These are phyloP conservation scores for Coemansia guatemalensis DNA, from an alignment of 192 early-diverging fungal genomes.

Conservation along the genomic window DNA sequence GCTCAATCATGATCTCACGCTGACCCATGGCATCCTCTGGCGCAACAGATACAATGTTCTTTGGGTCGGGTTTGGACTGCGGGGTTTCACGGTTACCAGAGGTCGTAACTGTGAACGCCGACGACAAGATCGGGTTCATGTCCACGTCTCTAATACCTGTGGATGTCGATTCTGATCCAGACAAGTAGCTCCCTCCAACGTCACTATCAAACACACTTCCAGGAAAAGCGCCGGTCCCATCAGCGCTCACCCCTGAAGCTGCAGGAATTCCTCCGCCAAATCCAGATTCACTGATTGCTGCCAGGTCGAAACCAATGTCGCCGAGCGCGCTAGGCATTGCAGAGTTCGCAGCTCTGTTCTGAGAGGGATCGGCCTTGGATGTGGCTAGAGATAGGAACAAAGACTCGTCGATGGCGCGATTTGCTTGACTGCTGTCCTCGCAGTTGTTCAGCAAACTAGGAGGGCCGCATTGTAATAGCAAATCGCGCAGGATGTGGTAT, in stretches of 20 bases:
- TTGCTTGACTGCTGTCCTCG: neutral
- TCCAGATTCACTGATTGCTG: neutral
- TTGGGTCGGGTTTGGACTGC: conserved; percentile 5
- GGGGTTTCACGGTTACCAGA: neutral
- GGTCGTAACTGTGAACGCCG: neutral
- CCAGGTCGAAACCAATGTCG: neutral
- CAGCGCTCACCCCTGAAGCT: too few species aligned
- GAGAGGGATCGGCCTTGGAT: neutral
- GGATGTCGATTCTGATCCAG: neutral
- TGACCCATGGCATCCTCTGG: conserved; percentile 20
- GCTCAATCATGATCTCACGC: conserved; percentile 51
- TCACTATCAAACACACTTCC: neutral
- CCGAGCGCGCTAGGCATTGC: neutral
- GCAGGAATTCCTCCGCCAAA: neutral
- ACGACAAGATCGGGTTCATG: neutral
- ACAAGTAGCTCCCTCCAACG: neutral
- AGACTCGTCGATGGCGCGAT: neutral
- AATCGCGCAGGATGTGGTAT: conserved; percentile 36
- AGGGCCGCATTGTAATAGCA: conserved; percentile 29
- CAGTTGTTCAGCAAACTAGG: conserved; percentile 13
- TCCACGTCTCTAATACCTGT: neutral
- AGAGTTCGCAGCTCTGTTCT: neutral
- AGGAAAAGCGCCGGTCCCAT: neutral
- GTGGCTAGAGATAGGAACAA: conserved; percentile 4
- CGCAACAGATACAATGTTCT: conserved; percentile 35